Percentiles rank a stretch among this genome's conserved stretches.
Conservation (phyloP, 2,329 filamentous ascomycete species). For the Seiridium unicorne region DNA sequence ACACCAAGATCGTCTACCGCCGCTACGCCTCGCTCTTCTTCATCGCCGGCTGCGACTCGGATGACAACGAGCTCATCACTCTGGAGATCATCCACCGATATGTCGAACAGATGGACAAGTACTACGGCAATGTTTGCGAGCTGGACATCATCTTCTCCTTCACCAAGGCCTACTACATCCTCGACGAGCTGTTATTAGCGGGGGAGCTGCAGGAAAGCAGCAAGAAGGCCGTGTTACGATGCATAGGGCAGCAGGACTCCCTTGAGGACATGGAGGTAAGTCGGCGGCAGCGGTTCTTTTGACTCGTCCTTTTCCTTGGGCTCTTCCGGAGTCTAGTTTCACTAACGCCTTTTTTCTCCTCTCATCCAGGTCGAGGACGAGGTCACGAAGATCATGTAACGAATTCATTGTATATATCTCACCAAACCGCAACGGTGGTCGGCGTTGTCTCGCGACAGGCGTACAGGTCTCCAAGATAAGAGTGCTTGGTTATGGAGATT, state of each 20-base stretch:
- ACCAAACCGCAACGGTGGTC: constrained; percentile 11
- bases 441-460: constrained; percentile 6
- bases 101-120: constrained; percentile 99
- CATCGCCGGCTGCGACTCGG: constrained; percentile 95
- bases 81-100: constrained; percentile 99
- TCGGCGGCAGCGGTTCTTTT: constrained; percentile 25
- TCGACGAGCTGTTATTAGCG: constrained; percentile 91
- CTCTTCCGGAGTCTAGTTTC: neutral
- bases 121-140: constrained; percentile 99
- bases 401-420: constrained; percentile 24
- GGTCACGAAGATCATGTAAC: constrained; percentile 85
- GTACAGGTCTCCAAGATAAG: constrained; percentile 16
- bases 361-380: constrained; percentile 76
- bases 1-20: constrained; percentile 98
- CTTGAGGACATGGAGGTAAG: constrained; percentile 99
- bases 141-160: constrained; percentile 99
- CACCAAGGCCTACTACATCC: constrained; percentile 98
- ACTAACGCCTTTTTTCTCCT: neutral
- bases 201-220: constrained; percentile 98
- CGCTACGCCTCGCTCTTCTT: constrained; percentile 99
- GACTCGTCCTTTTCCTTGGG: constrained; percentile 1
- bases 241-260: constrained; percentile 95
- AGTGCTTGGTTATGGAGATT: constrained; percentile 18
- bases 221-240: constrained; percentile 96
- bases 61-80: constrained; percentile 96